phyloP scores from a whole-genome alignment of 1,284 basidiomycete genomes.

The Leucoagaricus sp. region DNA sequence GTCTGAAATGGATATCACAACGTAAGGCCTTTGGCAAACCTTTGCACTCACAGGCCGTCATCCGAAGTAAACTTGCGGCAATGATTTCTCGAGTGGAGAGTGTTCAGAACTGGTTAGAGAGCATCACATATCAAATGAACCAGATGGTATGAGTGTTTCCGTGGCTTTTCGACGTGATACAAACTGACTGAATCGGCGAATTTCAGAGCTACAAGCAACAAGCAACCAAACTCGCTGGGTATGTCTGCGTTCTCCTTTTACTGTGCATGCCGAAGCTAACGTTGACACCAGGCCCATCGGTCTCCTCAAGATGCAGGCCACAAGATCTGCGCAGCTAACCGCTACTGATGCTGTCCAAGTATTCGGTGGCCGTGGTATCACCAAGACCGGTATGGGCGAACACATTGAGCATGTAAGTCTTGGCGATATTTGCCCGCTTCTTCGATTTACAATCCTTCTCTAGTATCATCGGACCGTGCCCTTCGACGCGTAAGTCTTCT shows the following conservation, averaged over 20 bases:
- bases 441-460: too few relatives aligned
- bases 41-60: slow-evolving; percentile 79
- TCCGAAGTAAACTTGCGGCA: slow-evolving; percentile 80
- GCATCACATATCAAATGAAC: slow-evolving; percentile 89
- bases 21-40: slow-evolving; percentile 88
- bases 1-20: slow-evolving; percentile 78
- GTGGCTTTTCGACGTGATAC: not conserved
- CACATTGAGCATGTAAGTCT: slow-evolving; percentile 69
- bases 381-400: slow-evolving; percentile 72
- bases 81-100: slow-evolving; percentile 85
- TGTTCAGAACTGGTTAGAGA: slow-evolving; percentile 86
- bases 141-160: slow-evolving; percentile 62
- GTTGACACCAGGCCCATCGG: slow-evolving; percentile 63
- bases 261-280: not conserved
- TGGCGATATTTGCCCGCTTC: too few relatives aligned
- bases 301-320: slow-evolving; percentile 76
- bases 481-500: slow-evolving; percentile 51
- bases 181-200: not conserved
- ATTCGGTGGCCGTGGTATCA: slow-evolving; percentile 81
- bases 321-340: slow-evolving; percentile 67
- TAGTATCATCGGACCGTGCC: slow-evolving; percentile 67
- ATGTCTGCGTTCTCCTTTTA: slow-evolving; percentile 18
- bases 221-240: slow-evolving; percentile 64
- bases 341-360: slow-evolving; percentile 77
- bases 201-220: slow-evolving; percentile 55